A percentile compares a stretch with the other conserved stretches of the same genome.
Evolutionary conservation across 2,329 filamentous ascomycete genomes (phyloP).

Genomic region (Microdochium nivale): DNA sequence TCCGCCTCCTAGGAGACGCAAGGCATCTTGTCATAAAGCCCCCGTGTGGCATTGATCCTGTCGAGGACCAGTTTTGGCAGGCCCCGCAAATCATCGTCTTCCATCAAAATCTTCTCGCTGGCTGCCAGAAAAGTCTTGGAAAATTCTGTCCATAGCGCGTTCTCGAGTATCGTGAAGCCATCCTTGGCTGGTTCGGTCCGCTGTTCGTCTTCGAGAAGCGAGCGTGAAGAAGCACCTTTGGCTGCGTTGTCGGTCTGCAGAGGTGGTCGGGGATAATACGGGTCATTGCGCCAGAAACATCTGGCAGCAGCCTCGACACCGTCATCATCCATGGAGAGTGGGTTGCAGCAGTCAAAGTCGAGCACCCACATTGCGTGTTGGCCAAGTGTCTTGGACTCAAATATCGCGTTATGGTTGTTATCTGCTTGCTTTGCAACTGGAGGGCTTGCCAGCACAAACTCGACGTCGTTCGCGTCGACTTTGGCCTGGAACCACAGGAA

Average conservation of each 20-base stretch:
- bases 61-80: not conserved
- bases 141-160: not conserved
- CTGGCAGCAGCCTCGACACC: slow-evolving; percentile 31
- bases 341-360: slow-evolving; percentile 34
- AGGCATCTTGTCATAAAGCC: not conserved
- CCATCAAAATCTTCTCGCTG: not conserved
- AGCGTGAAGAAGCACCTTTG: not conserved
- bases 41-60: not conserved
- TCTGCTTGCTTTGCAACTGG: slow-evolving; percentile 8
- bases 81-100: not conserved
- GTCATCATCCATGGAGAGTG: slow-evolving; percentile 22
- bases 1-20: not conserved
- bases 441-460: slow-evolving; percentile 39
- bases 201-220: not conserved
- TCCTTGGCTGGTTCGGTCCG: not conserved
- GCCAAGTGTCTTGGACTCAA: slow-evolving; percentile 13
- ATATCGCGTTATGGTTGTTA: not conserved
- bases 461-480: slow-evolving; percentile 43
- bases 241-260: not conserved
- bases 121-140: not conserved
- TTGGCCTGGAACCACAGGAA: slow-evolving; percentile 37
- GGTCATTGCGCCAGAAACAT: slow-evolving; percentile 41
- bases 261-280: slow-evolving; percentile 36
- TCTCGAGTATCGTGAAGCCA: not conserved
- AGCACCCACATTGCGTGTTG: slow-evolving; percentile 32